A percentile compares a stretch with the other conserved stretches of the same genome.
Conservation (phyloP, 1,284 basidiomycete species). For the Trichosporon asahii region DNA sequence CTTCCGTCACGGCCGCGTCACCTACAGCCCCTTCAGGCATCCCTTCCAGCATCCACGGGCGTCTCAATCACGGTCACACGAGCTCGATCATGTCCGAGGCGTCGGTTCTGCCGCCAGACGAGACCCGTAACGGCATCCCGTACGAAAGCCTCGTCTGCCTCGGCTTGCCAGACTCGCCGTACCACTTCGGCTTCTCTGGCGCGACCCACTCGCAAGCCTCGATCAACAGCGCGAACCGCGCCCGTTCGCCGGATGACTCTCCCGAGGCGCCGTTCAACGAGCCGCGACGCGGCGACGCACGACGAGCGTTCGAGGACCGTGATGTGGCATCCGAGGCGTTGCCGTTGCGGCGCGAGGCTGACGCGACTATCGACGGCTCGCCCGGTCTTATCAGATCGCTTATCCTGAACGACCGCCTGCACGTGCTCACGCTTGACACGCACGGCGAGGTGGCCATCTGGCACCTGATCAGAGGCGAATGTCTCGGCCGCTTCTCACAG, state of each 20-base stretch:
- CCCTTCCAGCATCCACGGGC: slow-evolving; percentile 27
- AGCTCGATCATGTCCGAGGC: slow-evolving; percentile 36
- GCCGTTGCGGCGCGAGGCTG: slow-evolving; percentile 68
- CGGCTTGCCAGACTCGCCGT: slow-evolving; percentile 70
- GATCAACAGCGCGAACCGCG: slow-evolving; percentile 57
- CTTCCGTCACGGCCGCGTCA: slow-evolving; percentile 21
- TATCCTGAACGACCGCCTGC: slow-evolving; percentile 84
- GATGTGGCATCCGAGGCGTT: slow-evolving; percentile 76
- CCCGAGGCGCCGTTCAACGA: slow-evolving; percentile 21
- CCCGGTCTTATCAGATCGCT: slow-evolving; percentile 78
- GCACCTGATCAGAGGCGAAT: slow-evolving; percentile 79
- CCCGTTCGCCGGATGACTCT: slow-evolving; percentile 21
- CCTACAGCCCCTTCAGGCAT: slow-evolving; percentile 16
- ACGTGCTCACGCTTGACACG: slow-evolving; percentile 87
- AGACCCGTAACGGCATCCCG: slow-evolving; percentile 63
- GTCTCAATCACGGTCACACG: slow-evolving; percentile 25
- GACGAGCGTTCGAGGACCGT: slow-evolving; percentile 66
- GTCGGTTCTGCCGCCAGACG: slow-evolving; percentile 23
- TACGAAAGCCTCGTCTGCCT: slow-evolving; percentile 75
- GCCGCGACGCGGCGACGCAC: slow-evolving; percentile 42
- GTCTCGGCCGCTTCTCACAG: slow-evolving; percentile 66
- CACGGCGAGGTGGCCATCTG: slow-evolving; percentile 79
- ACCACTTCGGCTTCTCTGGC: slow-evolving; percentile 52
- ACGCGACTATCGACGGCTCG: slow-evolving; percentile 64
- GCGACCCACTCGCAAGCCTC: slow-evolving; percentile 65